These are phyloP conservation scores for Penicillium longicatenatum DNA, from an alignment of 495 filamentous ascomycete species.

Conservation along the genomic window DNA sequence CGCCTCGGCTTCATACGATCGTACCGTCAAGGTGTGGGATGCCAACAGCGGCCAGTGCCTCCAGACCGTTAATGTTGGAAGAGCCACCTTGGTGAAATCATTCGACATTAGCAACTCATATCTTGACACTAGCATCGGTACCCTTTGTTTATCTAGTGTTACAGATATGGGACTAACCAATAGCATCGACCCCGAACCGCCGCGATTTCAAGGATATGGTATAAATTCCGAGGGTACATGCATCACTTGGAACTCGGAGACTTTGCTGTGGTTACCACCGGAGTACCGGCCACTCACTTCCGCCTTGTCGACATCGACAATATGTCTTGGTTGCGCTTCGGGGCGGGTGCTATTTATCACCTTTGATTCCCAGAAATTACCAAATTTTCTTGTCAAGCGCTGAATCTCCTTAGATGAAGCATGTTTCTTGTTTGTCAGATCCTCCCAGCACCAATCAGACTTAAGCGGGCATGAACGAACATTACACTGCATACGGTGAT, in stretches of 20 bases:
- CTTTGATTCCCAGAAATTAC: too few species aligned
- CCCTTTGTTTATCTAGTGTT: background rate
- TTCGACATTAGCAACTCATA: slow-evolving; percentile 10
- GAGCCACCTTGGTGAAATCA: background rate
- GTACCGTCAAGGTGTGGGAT: slow-evolving; percentile 36
- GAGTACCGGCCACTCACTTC: slow-evolving; percentile 4
- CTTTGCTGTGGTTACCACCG: slow-evolving; percentile 11
- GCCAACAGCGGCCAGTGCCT: slow-evolving; percentile 9
- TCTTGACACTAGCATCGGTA: slow-evolving; percentile 8
- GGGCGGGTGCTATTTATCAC: slow-evolving; percentile 7
- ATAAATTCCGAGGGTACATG: slow-evolving; percentile 2
- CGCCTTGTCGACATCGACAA: slow-evolving; percentile 1
- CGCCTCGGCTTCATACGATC: slow-evolving; percentile 25
- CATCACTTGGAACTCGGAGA: slow-evolving; percentile 13
- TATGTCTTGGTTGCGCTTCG: slow-evolving; percentile 9
- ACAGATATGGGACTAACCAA: background rate
- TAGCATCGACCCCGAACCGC: background rate
- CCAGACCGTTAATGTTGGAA: background rate
- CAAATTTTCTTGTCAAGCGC: too few species aligned
- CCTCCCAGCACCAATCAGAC: too few species aligned
- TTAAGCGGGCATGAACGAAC: too few species aligned
- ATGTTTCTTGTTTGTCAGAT: too few species aligned
- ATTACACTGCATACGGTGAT: too few species aligned
- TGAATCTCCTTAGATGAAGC: too few species aligned
- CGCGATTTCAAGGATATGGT: slow-evolving; percentile 3